Percentiles rank a stretch among this genome's conserved stretches.
Conservation (phyloP, 148 eudicot species). For the Amaranthus hypochondriacus region DNA sequence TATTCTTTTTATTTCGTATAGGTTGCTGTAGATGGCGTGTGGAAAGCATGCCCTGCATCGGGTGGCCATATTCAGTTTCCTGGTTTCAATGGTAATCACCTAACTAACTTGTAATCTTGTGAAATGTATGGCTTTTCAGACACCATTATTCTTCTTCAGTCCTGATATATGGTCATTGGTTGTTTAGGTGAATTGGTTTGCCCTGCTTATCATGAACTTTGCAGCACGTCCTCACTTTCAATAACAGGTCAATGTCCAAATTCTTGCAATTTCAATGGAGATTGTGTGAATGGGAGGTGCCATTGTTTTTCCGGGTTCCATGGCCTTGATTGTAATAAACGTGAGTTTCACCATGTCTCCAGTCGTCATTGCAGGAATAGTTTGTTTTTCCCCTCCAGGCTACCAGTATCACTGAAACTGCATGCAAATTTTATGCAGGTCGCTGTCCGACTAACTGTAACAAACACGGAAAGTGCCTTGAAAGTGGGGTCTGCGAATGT, state of each 20-base stretch:
- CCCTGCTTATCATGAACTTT: constrained; percentile 89
- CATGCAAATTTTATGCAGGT: constrained; percentile 39
- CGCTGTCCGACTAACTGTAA: constrained; percentile 74
- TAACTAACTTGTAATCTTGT: neutral
- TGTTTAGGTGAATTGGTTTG: constrained; percentile 74
- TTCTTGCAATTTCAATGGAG: constrained; percentile 86
- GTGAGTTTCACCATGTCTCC: constrained; percentile 39
- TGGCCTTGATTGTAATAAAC: constrained; percentile 80
- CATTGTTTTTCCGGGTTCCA: constrained; percentile 78
- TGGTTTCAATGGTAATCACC: constrained; percentile 73
- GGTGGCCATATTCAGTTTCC: constrained; percentile 86
- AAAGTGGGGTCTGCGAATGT: constrained; percentile 69
- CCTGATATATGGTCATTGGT: constrained; percentile 10
- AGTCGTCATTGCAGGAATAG: neutral
- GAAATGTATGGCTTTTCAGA: neutral
- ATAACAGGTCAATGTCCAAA: constrained; percentile 65
- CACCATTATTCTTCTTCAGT: constrained; percentile 1
- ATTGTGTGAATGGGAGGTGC: constrained; percentile 79
- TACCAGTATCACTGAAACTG: constrained; percentile 4
- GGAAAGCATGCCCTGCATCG: constrained; percentile 81
- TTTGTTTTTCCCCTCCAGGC: neutral
- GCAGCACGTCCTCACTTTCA: constrained; percentile 39
- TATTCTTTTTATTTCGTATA: constrained; percentile 20
- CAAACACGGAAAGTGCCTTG: constrained; percentile 74
- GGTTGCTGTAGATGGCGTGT: constrained; percentile 88